Conservation (phyloP, 805 yeast species). For the Saturnispora gosingensis region DNA sequence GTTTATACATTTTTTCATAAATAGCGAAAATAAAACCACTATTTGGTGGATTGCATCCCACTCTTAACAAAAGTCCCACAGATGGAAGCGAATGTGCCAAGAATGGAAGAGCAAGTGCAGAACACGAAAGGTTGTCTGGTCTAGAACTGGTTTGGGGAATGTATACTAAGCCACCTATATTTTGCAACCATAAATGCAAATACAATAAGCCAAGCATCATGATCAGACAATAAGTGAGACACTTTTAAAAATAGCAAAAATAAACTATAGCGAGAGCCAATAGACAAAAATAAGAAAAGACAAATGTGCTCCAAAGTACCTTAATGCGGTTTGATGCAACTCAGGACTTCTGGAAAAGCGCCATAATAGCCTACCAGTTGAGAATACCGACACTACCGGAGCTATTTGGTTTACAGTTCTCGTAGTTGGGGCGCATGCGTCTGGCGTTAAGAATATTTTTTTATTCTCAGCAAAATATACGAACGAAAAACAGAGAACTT, state of each 20-base stretch:
- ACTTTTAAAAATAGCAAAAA: not conserved
- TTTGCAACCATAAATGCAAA: not conserved
- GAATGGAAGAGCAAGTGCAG: too few relatives aligned
- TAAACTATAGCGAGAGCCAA: not conserved
- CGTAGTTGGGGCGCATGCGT: not conserved
- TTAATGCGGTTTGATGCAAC: too few relatives aligned
- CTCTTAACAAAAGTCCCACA: too few relatives aligned
- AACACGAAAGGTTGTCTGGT: not conserved
- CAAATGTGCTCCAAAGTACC: too few relatives aligned
- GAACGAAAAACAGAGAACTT: not conserved
- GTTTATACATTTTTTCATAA: not conserved
- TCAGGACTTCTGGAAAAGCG: too few relatives aligned
- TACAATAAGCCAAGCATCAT: not conserved
- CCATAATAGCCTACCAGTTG: too few relatives aligned
- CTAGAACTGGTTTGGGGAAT: not conserved
- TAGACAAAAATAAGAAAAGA: too few relatives aligned
- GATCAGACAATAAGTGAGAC: not conserved
- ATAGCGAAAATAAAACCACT: too few relatives aligned
- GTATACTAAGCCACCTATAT: not conserved
- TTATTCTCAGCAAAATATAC: not conserved
- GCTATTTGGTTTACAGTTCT: not conserved
- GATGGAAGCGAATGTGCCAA: too few relatives aligned
- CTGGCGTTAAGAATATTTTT: not conserved
- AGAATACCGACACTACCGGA: too few relatives aligned
- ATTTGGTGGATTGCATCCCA: too few relatives aligned